Conservation (phyloP, 2,329 filamentous ascomycete species). For the Cadophora sp. region DNA sequence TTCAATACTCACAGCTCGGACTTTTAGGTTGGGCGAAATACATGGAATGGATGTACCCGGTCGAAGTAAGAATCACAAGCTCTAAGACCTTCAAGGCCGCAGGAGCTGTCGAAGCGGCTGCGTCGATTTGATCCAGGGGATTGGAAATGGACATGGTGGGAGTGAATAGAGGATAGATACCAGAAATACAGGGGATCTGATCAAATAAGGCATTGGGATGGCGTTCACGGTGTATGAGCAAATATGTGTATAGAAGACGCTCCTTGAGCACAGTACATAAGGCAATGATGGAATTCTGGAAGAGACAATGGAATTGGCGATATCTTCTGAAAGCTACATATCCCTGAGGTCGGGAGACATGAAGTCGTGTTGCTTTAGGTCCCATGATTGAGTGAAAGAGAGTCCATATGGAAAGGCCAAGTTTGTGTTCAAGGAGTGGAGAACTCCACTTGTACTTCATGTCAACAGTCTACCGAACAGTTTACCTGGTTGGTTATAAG, state of each 20-base stretch:
- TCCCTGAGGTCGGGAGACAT: neutral
- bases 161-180: slow-evolving; percentile 22
- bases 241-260: slow-evolving; percentile 25
- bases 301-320: slow-evolving; percentile 1
- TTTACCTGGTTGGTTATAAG: neutral
- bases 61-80: slow-evolving; percentile 73
- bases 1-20: slow-evolving; percentile 17
- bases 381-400: neutral
- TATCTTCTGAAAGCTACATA: neutral
- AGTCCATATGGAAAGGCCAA: neutral
- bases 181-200: slow-evolving; percentile 19
- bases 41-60: slow-evolving; percentile 92
- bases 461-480: neutral
- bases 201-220: slow-evolving; percentile 22
- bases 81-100: slow-evolving; percentile 67
- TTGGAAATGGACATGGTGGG: neutral
- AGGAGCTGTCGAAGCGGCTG: slow-evolving; percentile 67
- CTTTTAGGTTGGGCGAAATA: slow-evolving; percentile 83
- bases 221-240: slow-evolving; percentile 24
- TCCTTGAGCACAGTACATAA: slow-evolving; percentile 23
- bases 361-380: too few species aligned
- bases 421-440: neutral
- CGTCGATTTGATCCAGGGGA: slow-evolving; percentile 37
- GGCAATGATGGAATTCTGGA: slow-evolving; percentile 11
- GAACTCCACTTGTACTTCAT: neutral